Base-by-base conservation (phyloP, 768 basidiomycete genomes). In the Boletus rubroflammeus region DNA sequence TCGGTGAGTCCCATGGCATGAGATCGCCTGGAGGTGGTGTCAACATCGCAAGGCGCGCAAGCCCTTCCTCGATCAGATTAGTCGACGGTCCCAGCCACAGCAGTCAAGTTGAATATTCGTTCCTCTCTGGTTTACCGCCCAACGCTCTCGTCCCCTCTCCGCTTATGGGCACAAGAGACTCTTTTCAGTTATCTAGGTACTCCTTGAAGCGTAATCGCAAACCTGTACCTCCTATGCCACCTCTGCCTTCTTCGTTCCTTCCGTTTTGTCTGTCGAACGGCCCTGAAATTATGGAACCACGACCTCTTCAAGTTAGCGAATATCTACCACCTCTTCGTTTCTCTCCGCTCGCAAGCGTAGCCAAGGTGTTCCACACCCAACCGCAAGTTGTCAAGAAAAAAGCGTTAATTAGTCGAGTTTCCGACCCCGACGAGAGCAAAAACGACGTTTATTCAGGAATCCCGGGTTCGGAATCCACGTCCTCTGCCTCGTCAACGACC, bases 11-110 rank as follows among this genome's bases (percentile, higher is more conserved):
- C 3, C 19, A n/a, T 3, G 31, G 41, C 8, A 3, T 36, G 21
- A n/a, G 38, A 40, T 32, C 19, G 7, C 43, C 43, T 13, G 34
- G 50, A 4, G 44, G 5, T 7, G 23, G 42, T 26, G 25, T 43
- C 42, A 29, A 17, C 15, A 23, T 31, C 9, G 14, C 49, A 19
- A 51, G 59, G 47, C 59, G 58, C 5, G 48, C 46, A 0, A 68
- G 62, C 31, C 58, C 57, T 13, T 62, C 34, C 5, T 72, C 69
- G 26, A 56, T 72, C 45, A 47, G 70, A 45, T 26, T 72, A 11
- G 61, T 72, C 41, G 48, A 59, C 19, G 50, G 55, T 9, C 50
- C 55, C 3, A 43, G 50, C 17, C 38, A 56, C 9, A 54, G 57
- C 53, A 50, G 41, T 29, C 62, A 54, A 26, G 59, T 62, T 8